Conservation (phyloP, 805 yeast species). For the Candida boleticola region DNA sequence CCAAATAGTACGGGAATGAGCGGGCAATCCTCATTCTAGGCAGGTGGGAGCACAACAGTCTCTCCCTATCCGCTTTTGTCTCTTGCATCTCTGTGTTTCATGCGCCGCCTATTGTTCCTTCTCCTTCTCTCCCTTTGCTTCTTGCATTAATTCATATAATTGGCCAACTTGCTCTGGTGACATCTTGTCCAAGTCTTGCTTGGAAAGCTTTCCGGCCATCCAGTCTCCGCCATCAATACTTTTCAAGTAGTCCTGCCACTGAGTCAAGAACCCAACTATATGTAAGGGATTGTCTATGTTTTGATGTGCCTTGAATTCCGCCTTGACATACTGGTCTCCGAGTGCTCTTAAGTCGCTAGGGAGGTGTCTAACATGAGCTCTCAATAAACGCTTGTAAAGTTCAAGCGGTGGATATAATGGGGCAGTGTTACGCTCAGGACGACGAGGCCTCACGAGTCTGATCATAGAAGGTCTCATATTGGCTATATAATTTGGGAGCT, state of each 20-base stretch:
- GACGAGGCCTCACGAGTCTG: conserved; percentile 36
- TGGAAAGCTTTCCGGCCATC: conserved; percentile 49
- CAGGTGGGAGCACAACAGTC: too few relatives aligned
- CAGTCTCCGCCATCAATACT: conserved; percentile 49
- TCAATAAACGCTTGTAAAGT: conserved; percentile 73
- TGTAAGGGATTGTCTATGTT: conserved; percentile 84
- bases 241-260: conserved; percentile 86
- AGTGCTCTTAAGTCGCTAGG: conserved; percentile 68
- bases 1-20: too few relatives aligned
- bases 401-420: conserved; percentile 78
- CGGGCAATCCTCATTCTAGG: too few relatives aligned
- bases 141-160: conserved; percentile 73
- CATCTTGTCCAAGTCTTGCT: conserved; percentile 72
- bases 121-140: conserved; percentile 44
- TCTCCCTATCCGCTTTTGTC: too few relatives aligned
- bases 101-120: not conserved
- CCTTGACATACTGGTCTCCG: conserved; percentile 87
- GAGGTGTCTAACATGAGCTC: conserved; percentile 70
- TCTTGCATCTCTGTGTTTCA: too few relatives aligned
- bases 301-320: conserved; percentile 85
- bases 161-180: conserved; percentile 89
- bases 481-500: too few relatives aligned
- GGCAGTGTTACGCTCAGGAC: conserved; percentile 36
- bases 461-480: conserved; percentile 38
- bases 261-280: conserved; percentile 87